phyloP scores from a whole-genome alignment of 2,329 filamentous ascomycete species.

The Leptoxyphium fumago region DNA sequence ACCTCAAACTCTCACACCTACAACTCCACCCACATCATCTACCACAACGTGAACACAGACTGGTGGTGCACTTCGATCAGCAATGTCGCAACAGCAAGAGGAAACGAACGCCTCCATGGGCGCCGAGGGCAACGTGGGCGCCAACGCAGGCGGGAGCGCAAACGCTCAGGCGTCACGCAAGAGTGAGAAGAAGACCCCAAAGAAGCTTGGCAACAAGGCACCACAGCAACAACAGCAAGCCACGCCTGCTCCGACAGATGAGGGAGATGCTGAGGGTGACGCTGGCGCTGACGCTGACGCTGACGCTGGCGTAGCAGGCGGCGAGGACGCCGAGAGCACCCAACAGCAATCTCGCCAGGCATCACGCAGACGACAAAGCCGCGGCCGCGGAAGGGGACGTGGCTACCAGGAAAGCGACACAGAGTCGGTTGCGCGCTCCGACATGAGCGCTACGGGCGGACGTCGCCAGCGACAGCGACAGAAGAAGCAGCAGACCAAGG shows the following conservation, averaged over 20 bases:
- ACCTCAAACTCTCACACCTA: neutral
- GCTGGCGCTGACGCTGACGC: slow-evolving; percentile 17
- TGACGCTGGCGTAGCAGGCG: slow-evolving; percentile 24
- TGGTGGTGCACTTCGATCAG: neutral
- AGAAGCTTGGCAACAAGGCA: slow-evolving; percentile 34
- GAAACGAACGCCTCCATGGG: slow-evolving; percentile 11
- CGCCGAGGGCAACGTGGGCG: slow-evolving; percentile 14
- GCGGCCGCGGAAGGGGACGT: slow-evolving; percentile 33
- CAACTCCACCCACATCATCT: neutral
- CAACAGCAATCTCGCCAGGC: slow-evolving; percentile 23
- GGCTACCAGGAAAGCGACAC: slow-evolving; percentile 31
- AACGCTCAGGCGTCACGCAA: slow-evolving; percentile 16
- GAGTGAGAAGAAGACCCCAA: slow-evolving; percentile 30
- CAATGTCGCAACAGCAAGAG: slow-evolving; percentile 2
- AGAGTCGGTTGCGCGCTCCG: slow-evolving; percentile 39
- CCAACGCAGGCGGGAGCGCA: slow-evolving; percentile 13
- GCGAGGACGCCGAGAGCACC: slow-evolving; percentile 23
- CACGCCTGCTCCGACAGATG: slow-evolving; percentile 29
- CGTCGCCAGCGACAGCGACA: slow-evolving; percentile 41
- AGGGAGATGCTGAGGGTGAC: slow-evolving; percentile 20
- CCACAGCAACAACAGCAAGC: slow-evolving; percentile 31
- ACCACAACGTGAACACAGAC: neutral
- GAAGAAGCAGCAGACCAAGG: slow-evolving; percentile 32
- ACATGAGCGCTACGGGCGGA: slow-evolving; percentile 38
- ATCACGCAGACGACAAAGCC: slow-evolving; percentile 34